phyloP scores from a whole-genome alignment of 129 eudicot species.

The Heracleum sosnowskyi region DNA sequence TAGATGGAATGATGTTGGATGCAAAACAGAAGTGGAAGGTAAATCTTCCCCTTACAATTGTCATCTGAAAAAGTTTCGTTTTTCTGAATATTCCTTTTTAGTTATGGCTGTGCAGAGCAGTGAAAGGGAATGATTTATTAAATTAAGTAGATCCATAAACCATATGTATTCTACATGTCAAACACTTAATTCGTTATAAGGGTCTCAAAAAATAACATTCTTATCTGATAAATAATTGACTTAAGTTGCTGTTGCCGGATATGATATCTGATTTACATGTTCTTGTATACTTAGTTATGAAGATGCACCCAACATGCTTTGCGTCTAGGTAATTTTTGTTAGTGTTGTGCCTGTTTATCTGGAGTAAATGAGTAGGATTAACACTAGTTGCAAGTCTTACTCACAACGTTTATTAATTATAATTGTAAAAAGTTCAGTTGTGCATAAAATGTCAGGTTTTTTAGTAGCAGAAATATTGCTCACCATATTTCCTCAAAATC shows the following conservation, averaged over 20 bases:
- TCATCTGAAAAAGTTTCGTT: neutral
- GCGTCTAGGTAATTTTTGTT: neutral
- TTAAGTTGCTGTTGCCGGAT: neutral
- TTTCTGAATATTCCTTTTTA: neutral
- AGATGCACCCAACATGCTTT: neutral
- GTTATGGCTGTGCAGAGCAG: neutral
- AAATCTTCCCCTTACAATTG: slow-evolving; percentile 6
- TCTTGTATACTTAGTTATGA: neutral
- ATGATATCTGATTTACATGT: neutral
- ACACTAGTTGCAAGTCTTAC: neutral
- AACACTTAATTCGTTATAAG: neutral
- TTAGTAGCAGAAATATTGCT: neutral
- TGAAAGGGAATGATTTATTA: neutral
- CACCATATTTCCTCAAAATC: neutral
- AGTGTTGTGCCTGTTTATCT: neutral
- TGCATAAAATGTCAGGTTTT: neutral
- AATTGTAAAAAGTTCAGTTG: neutral
- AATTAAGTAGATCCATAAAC: neutral
- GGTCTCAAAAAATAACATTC: neutral
- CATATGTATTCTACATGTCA: neutral
- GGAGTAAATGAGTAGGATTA: neutral
- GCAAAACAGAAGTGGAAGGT: slow-evolving; percentile 51
- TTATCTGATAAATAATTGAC: neutral
- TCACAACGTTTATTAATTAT: neutral
- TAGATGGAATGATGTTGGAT: slow-evolving; percentile 20